phyloP scores from a whole-genome alignment of 2,329 filamentous ascomycete species.

The Elsinoe batatas region DNA sequence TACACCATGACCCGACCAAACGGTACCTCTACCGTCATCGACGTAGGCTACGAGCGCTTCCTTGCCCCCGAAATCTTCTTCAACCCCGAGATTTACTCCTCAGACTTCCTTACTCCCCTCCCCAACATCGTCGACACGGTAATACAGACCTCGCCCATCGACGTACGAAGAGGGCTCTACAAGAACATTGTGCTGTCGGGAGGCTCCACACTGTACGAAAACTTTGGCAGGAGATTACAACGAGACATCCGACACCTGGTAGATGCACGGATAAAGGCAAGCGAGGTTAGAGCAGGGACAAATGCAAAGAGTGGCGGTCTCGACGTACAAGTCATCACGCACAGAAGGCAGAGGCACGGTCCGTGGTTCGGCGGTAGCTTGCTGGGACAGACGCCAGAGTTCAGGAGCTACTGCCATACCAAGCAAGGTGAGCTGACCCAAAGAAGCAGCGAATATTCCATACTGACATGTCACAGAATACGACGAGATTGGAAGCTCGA shows the following conservation, averaged over 20 bases:
- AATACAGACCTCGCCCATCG: slow-evolving; percentile 95
- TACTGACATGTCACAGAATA: slow-evolving; percentile 47
- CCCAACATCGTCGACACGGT: slow-evolving; percentile 91
- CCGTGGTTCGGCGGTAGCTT: slow-evolving; percentile 98
- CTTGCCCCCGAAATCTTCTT: slow-evolving; percentile 98
- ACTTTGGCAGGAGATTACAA: slow-evolving; percentile 92
- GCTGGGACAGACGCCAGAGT: slow-evolving; percentile 93
- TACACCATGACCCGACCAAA: slow-evolving; percentile 80
- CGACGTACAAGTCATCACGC: slow-evolving; percentile 93
- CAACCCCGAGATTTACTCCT: slow-evolving; percentile 99
- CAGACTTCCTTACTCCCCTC: slow-evolving; percentile 91
- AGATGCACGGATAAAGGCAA: slow-evolving; percentile 83
- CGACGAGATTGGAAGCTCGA: slow-evolving; percentile 90
- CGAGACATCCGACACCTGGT: slow-evolving; percentile 95
- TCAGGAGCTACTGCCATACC: slow-evolving; percentile 95
- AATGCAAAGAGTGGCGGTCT: slow-evolving; percentile 88
- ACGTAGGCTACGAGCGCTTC: slow-evolving; percentile 97
- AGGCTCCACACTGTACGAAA: slow-evolving; percentile 95
- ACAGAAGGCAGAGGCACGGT: slow-evolving; percentile 94
- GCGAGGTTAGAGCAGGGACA: slow-evolving; percentile 73
- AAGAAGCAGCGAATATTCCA: slow-evolving; percentile 14
- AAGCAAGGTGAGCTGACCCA: slow-evolving; percentile 26
- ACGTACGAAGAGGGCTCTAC: slow-evolving; percentile 92
- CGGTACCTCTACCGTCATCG: slow-evolving; percentile 73
- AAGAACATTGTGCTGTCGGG: slow-evolving; percentile 99